phyloP scores from a whole-genome alignment of 1,284 basidiomycete genomes.

The Melampsora occidentalis region DNA sequence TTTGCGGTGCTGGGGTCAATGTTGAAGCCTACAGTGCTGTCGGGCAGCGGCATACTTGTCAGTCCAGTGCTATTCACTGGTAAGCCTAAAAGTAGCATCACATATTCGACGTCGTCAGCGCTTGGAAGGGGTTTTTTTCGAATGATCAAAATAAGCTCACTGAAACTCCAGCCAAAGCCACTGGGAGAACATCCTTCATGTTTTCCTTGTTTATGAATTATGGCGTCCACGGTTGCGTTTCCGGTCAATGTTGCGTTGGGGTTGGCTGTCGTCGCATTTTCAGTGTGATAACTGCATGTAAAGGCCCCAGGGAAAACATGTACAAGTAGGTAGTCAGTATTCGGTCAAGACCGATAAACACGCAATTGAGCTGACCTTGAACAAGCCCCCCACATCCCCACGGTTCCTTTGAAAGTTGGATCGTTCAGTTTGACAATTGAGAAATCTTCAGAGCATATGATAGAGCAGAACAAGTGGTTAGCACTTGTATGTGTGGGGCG shows the following conservation, averaged over 20 bases:
- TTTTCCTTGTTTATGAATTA: slow-evolving; percentile 21
- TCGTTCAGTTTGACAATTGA: slow-evolving; percentile 15
- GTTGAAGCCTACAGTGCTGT: slow-evolving; percentile 29
- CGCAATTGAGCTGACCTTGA: slow-evolving; percentile 7
- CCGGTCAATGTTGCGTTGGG: slow-evolving; percentile 29
- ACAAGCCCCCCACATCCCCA: slow-evolving; percentile 38
- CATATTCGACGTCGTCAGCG: neutral
- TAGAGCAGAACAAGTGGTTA: neutral
- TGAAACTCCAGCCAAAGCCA: slow-evolving; percentile 33
- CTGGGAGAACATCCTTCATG: slow-evolving; percentile 16
- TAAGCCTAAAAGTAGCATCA: slow-evolving; percentile 2
- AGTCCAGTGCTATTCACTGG: slow-evolving; percentile 39
- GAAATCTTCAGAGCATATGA: slow-evolving; percentile 10
- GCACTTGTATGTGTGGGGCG: neutral
- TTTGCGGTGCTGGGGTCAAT: slow-evolving; percentile 16
- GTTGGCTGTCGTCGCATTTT: slow-evolving; percentile 37
- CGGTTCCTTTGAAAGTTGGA: slow-evolving; percentile 15
- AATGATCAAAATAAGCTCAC: slow-evolving; percentile 19
- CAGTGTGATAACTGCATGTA: slow-evolving; percentile 14
- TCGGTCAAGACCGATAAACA: neutral
- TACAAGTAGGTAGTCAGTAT: neutral
- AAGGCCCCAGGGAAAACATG: neutral
- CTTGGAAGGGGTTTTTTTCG: neutral
- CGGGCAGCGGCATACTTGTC: slow-evolving; percentile 21
- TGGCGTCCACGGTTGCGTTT: slow-evolving; percentile 22